phyloP scores from a whole-genome alignment of 805 yeast species.

The Torulaspora franciscae region DNA sequence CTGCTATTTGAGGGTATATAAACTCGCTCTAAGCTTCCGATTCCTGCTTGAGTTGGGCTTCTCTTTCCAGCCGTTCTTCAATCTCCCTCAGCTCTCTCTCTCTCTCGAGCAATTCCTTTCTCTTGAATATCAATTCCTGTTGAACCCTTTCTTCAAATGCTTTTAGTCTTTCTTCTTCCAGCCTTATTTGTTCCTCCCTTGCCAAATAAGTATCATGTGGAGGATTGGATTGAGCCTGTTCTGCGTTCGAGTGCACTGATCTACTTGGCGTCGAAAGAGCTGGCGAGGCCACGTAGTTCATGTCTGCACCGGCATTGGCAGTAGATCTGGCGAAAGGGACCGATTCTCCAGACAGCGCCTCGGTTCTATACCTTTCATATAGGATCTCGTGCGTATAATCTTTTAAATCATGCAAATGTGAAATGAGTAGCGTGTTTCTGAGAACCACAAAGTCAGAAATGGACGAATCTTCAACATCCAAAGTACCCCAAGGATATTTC shows the following conservation, averaged over 20 bases:
- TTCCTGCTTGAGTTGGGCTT: slow-evolving; percentile 40
- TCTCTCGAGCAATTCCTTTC: slow-evolving; percentile 76
- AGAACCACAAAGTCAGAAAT: slow-evolving; percentile 75
- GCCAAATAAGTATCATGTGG: slow-evolving; percentile 45
- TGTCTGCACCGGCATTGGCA: slow-evolving; percentile 20
- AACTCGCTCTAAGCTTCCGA: slow-evolving; percentile 4
- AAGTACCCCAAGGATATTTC: slow-evolving; percentile 56
- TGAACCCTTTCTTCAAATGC: slow-evolving; percentile 87
- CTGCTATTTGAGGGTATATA: background rate
- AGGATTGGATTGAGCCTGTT: slow-evolving; percentile 3
- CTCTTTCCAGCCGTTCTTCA: slow-evolving; percentile 62
- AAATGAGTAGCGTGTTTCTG: slow-evolving; percentile 72
- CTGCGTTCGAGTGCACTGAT: slow-evolving; percentile 8
- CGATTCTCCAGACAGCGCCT: slow-evolving; percentile 62
- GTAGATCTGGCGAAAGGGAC: slow-evolving; percentile 9
- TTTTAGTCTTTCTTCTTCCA: slow-evolving; percentile 82
- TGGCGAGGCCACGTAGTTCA: slow-evolving; percentile 15
- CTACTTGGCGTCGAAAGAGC: slow-evolving; percentile 7
- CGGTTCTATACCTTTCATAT: slow-evolving; percentile 87
- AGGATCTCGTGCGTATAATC: slow-evolving; percentile 82
- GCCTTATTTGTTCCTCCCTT: slow-evolving; percentile 83
- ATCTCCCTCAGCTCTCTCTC: slow-evolving; percentile 82
- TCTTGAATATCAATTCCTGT: slow-evolving; percentile 72
- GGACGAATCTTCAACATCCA: slow-evolving; percentile 66
- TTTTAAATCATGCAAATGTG: slow-evolving; percentile 83